A percentile compares a stretch with the other conserved stretches of the same genome.
Conservation (phyloP, 2,329 filamentous ascomycete species). For the Ceratocystis alfenasii region DNA sequence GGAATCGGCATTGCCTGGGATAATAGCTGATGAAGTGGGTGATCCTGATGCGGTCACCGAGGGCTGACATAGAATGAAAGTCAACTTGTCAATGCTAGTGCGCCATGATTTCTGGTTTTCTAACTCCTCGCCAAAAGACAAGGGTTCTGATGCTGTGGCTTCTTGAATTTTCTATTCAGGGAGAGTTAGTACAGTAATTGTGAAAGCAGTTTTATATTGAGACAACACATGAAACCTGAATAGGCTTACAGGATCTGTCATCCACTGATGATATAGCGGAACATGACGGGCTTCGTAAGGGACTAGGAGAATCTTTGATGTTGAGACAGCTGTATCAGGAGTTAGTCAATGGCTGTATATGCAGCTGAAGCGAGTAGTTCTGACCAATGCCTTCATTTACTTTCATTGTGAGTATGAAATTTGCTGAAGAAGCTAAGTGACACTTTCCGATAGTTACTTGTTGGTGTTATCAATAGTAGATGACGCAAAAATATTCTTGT, state of each 20-base stretch:
- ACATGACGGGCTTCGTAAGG: slow-evolving; percentile 79
- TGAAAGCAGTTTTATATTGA: neutral
- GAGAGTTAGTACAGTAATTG: slow-evolving; percentile 2
- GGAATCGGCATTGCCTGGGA: slow-evolving; percentile 38
- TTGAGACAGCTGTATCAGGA: slow-evolving; percentile 47
- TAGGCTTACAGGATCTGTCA: slow-evolving; percentile 60
- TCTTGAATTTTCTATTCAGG: slow-evolving; percentile 52
- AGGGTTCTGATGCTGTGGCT: slow-evolving; percentile 76
- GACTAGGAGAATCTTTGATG: slow-evolving; percentile 58
- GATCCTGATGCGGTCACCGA: neutral
- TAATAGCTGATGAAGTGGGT: neutral
- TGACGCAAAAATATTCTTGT: neutral
- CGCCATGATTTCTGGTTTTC: slow-evolving; percentile 86
- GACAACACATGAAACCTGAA: neutral
- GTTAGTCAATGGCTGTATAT: neutral
- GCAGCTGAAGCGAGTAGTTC: neutral
- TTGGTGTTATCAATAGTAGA: neutral
- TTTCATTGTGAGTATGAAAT: slow-evolving; percentile 30
- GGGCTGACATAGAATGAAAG: slow-evolving; percentile 67
- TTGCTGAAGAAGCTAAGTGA: neutral
- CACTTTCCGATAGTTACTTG: neutral
- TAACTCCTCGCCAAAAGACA: slow-evolving; percentile 72
- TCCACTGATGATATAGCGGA: slow-evolving; percentile 74
- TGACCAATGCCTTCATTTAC: slow-evolving; percentile 37
- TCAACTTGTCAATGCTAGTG: slow-evolving; percentile 70